Evolutionary conservation across 306 rosid species (phyloP), one percentile per base, ranked within the genome.

Genomic region (Corylus avellana): DNA sequence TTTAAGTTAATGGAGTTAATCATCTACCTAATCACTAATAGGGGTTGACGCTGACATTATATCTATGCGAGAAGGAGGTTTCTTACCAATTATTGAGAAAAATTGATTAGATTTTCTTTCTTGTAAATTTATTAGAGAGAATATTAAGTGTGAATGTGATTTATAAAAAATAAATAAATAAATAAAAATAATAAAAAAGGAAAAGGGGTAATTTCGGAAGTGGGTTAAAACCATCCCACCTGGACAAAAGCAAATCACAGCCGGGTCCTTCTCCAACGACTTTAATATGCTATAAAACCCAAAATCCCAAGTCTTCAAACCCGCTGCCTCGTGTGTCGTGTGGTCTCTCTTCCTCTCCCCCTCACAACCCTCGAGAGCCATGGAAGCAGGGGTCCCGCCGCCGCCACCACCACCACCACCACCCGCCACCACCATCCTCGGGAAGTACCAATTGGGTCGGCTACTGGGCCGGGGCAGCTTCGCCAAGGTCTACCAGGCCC

Each of bases 401-500:
- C 55, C 78, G 1, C 82, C 84, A 0, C 74, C 83, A 0, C 86
- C 84, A 0, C 74, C 83, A 0, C 86, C 88, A 0, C 56, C 46
- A 22, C 66, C 76, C 39, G 73, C 73, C 47, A 2, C 82, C 35
- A 78, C 58, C 7, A 85, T 94, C 14, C 93, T 91, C 0, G 97
- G 97, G 0, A 92, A 91, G 74, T 94, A 94, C 80, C 88, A 86
- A 8, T 11, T 94, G 14, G 87, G 85, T 1, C 88, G 88, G 1
- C 53, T 92, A 0, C 79, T 94, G 12, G 98, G 98, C 14, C 88
- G 94, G 1, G 98, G 98, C n/a, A 92, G 89, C 86, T 94, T 94
- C 79, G 98, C 97, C 0, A 94, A 92, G 81, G 98, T 94, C 50
- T 89, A 87, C 73, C 89, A 91, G 18, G 98, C 97, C 20, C 82